A percentile compares a stretch with the other conserved stretches of the same genome.
phyloP scores from a whole-genome alignment of 176 grass and related monocot genomes.

The Metroxylon sagu region DNA sequence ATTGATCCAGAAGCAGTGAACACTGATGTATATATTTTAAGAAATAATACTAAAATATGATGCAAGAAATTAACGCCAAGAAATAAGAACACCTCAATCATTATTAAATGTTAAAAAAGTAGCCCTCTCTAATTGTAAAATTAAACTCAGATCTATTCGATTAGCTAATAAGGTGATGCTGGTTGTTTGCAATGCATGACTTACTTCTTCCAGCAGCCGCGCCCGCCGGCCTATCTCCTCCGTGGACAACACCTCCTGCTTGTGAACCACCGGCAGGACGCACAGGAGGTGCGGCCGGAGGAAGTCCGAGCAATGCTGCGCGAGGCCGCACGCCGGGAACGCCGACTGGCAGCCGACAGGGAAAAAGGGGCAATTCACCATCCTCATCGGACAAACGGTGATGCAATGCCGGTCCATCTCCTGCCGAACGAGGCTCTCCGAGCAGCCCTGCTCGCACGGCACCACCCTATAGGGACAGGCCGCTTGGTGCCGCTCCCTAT shows the following conservation, averaged over 20 bases:
- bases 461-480: constrained; percentile 58
- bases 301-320: constrained; percentile 44
- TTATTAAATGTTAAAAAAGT: no score
- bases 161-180: neutral
- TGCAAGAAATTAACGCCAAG: no score
- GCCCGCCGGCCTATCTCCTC: constrained; percentile 47
- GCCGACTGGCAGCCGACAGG: constrained; percentile 52
- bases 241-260: constrained; percentile 24
- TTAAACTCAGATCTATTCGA: no score
- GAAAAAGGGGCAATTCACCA: constrained; percentile 76
- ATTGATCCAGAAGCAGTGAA: no score
- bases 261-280: constrained; percentile 57
- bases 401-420: constrained; percentile 93
- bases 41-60: no score
- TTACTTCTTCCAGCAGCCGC: constrained; percentile 64
- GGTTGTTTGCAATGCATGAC: neutral
- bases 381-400: constrained; percentile 72
- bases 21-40: no score
- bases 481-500: constrained; percentile 44
- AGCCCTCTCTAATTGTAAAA: no score
- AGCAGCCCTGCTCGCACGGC: constrained; percentile 62
- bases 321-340: constrained; percentile 40
- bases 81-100: no score
- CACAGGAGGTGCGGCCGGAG: constrained; percentile 48
- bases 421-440: constrained; percentile 41